Base-by-base conservation (phyloP, 345 rosid genomes). In the Salix suchowensis region DNA sequence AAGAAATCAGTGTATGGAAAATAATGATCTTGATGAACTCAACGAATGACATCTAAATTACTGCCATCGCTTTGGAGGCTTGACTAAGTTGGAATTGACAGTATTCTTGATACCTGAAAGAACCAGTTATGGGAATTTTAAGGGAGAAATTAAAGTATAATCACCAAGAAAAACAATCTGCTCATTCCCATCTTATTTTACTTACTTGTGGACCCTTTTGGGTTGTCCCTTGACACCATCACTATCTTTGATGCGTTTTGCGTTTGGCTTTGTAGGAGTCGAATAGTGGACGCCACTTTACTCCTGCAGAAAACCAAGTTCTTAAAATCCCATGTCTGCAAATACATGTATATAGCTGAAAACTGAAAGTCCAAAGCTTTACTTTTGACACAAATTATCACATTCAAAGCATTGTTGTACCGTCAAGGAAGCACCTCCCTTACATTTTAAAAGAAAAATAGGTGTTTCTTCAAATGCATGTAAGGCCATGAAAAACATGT, bases 11-110 rank as follows among this genome's bases (percentile, higher is more conserved):
- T 21, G 26, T 18, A 40, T 71, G 10, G 5, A 4, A 36, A 44
- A 16, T 48, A 28, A 16, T 48, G 6, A 12, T 6, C 14, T 44
- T 58, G 18, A 73, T 74, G 52, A 13, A 71, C 34, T 50, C 58
- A 32, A 40, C 9, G 55, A 19, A 68, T 68, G 71, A 7, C 54
- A 40, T 46, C 62, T 37, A 48, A 68, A 75, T 86, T 85, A 89
- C 71, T 78, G 80, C 89, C 88, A 87, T 72, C 86, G 75, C 74
- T 76, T 85, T 12, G 87, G 78, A 65, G 91, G 79, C 82, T 86
- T 91, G 65, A 70, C 48, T 11, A 78, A 72, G 78, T 74, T 62
- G 42, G 72, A 62, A 1, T n/a, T 79, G 30, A 72, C 40, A 16
- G 89, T 72, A 79, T 73, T 86, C 83, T 76, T 86, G 48, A 70